These are phyloP conservation scores for Paramecium sonneborni DNA, from an alignment of 73 alveolate genomes.

Conservation along the genomic window DNA sequence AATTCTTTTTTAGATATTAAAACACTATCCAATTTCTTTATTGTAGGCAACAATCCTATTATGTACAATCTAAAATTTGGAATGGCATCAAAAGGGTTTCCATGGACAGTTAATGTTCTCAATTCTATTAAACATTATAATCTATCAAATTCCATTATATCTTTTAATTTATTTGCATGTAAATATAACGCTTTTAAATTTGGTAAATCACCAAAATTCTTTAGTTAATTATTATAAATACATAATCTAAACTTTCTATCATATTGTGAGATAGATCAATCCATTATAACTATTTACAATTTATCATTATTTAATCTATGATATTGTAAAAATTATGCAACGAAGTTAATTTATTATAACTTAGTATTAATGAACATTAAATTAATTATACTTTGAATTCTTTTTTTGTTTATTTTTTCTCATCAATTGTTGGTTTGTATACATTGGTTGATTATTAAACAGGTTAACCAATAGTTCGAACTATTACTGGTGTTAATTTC, in stretches of 20 bases:
- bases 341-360: conserved; percentile 33
- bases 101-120: conserved; percentile 58
- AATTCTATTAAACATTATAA: not conserved
- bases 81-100: conserved; percentile 65
- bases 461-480: not conserved
- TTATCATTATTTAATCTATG: not conserved
- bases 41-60: conserved; percentile 58
- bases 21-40: conserved; percentile 60
- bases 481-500: not conserved
- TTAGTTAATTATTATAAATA: not conserved
- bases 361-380: conserved; percentile 18
- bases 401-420: conserved; percentile 20
- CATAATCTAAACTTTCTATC: conserved; percentile 35
- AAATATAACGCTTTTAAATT: conserved; percentile 47
- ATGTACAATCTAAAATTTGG: conserved; percentile 65
- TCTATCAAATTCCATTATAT: conserved; percentile 47
- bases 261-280: conserved; percentile 45
- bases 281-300: conserved; percentile 36
- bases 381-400: not conserved
- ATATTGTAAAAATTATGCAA: conserved; percentile 17
- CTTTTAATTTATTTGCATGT: conserved; percentile 57
- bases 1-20: conserved; percentile 62
- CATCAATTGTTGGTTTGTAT: conserved; percentile 46
- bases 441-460: conserved; percentile 5
- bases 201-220: conserved; percentile 62